Conservation (phyloP, 768 basidiomycete genomes). For the Serendipita sp. region DNA sequence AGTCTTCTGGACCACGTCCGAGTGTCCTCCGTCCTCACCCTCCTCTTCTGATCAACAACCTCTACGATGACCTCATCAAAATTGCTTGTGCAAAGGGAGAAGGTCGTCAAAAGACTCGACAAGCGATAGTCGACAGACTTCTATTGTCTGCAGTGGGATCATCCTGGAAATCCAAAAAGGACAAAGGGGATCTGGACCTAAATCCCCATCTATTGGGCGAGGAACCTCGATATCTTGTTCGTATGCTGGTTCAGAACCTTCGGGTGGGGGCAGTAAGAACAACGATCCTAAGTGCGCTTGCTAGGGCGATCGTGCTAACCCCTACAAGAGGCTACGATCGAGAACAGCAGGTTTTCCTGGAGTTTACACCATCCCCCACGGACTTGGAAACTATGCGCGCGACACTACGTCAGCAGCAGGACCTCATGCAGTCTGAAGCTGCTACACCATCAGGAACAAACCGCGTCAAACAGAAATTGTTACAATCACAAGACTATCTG, state of each 20-base stretch:
- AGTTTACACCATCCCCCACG: not conserved
- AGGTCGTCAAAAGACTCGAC: conserved; percentile 63
- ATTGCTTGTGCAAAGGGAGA: conserved; percentile 56
- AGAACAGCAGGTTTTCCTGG: not conserved
- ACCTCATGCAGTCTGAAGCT: not conserved
- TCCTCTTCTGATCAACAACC: conserved; percentile 44
- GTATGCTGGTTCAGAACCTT: conserved; percentile 57
- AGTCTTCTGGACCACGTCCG: conserved; percentile 27
- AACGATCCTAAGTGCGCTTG: conserved; percentile 64
- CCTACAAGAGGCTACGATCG: conserved; percentile 19
- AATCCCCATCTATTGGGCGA: conserved; percentile 29
- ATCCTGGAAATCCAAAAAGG: not conserved
- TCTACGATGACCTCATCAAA: conserved; percentile 52
- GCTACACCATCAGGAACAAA: conserved; percentile 12
- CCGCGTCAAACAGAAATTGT: conserved; percentile 19
- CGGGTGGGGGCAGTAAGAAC: conserved; percentile 81
- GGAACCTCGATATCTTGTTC: conserved; percentile 69
- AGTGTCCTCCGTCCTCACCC: conserved; percentile 56
- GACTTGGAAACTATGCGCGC: not conserved
- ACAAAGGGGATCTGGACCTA: not conserved
- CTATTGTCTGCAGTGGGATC: conserved; percentile 57
- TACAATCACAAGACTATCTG: conserved; percentile 24
- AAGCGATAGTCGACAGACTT: conserved; percentile 61
- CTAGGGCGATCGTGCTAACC: conserved; percentile 58
- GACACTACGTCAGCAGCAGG: conserved; percentile 14